phyloP scores from a whole-genome alignment of 2,329 filamentous ascomycete genomes.

The Furcasterigmium furcatum region DNA sequence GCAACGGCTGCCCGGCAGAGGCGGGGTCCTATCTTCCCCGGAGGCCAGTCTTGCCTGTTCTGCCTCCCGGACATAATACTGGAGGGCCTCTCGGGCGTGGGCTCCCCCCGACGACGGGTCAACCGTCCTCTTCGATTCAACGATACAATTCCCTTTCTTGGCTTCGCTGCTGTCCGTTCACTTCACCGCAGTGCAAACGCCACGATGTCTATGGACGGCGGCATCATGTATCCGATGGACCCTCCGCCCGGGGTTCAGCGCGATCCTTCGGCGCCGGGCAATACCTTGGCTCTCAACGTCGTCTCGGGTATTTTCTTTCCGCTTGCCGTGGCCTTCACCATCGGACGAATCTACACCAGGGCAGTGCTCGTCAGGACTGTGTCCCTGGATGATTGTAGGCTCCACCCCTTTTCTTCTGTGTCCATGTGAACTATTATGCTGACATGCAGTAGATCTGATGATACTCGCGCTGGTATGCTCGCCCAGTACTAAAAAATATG shows the following conservation, averaged over 20 bases:
- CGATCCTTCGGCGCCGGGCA: constrained; percentile 4
- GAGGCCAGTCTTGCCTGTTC: no score
- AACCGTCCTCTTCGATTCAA: no score
- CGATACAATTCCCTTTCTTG: no score
- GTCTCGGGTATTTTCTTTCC: constrained; percentile 11
- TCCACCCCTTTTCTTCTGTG: no score
- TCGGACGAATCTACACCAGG: constrained; percentile 13
- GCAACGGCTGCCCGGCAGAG: no score
- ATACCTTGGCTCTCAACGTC: constrained; percentile 6
- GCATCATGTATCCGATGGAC: constrained; percentile 9
- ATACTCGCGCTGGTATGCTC: constrained; percentile 1
- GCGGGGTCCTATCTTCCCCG: no score
- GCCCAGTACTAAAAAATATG: no score
- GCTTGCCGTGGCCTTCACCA: constrained; percentile 8
- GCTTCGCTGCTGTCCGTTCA: no score
- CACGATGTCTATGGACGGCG: constrained; percentile 13
- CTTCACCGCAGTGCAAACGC: neutral
- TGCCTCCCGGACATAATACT: no score
- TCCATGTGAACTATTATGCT: neutral
- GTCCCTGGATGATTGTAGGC: constrained; percentile 14
- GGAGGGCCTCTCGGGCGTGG: no score
- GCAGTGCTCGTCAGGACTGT: constrained; percentile 8
- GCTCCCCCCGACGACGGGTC: no score
- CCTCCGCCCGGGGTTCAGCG: constrained; percentile 10
- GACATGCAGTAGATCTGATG: constrained; percentile 1